These are phyloP conservation scores for Boletus barrowsii DNA, from an alignment of 768 basidiomycete genomes.

Conservation along the genomic window DNA sequence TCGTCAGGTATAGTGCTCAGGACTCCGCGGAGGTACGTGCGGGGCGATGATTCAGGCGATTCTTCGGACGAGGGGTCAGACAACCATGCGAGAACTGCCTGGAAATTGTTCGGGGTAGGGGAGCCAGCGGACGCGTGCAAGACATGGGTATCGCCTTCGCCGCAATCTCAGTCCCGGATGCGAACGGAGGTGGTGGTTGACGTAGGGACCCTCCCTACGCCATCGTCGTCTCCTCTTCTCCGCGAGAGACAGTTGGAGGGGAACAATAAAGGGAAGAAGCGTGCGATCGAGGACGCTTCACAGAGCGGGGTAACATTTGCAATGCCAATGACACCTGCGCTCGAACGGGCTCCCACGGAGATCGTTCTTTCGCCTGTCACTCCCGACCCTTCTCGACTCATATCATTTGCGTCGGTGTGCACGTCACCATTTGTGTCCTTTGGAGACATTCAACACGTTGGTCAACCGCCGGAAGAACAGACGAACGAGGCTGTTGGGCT, in stretches of 20 bases:
- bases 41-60: conserved; percentile 42
- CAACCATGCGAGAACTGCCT: conserved; percentile 55
- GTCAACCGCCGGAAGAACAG: not conserved
- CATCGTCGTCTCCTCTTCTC: conserved; percentile 22
- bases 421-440: conserved; percentile 18
- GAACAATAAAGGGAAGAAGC: conserved; percentile 4
- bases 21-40: conserved; percentile 4
- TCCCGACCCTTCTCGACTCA: not conserved
- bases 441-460: not conserved
- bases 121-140: conserved; percentile 21
- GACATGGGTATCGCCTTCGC: conserved; percentile 19
- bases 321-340: not conserved
- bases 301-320: not conserved
- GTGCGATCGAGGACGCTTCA: not conserved
- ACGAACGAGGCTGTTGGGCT: not conserved
- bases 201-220: conserved; percentile 19
- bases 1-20: not conserved
- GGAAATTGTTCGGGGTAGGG: conserved; percentile 48
- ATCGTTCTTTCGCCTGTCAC: not conserved
- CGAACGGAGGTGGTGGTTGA: not conserved
- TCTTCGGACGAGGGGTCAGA: conserved; percentile 42
- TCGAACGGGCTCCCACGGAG: conserved; percentile 1
- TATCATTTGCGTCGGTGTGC: conserved; percentile 2
- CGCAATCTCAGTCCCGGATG: conserved; percentile 1
- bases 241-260: not conserved